Percentiles rank a stretch among this genome's conserved stretches.
Evolutionary conservation across 129 eudicot species (phyloP).

Genomic region (Erigeron canadensis): DNA sequence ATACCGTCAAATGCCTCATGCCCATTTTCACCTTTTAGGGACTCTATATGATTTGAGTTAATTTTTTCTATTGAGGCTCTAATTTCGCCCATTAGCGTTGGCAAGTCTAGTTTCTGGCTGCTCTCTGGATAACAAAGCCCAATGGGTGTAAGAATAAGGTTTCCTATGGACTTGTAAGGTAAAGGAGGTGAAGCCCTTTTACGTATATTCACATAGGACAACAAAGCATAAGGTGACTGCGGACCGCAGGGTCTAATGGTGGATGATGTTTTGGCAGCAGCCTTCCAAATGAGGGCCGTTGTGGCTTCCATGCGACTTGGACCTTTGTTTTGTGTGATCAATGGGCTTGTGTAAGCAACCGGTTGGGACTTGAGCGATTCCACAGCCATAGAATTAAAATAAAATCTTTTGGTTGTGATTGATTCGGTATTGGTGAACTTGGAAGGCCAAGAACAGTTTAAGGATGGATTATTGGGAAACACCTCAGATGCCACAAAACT

Average conservation of each 20-base stretch:
- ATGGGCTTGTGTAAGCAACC: not conserved
- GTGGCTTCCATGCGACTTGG: slow-evolving; percentile 6
- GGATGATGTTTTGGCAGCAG: not conserved
- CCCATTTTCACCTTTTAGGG: too few species aligned
- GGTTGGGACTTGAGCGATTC: not conserved
- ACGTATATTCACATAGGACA: not conserved
- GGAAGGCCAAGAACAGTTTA: not conserved
- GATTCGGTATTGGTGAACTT: not conserved
- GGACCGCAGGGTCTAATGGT: not conserved
- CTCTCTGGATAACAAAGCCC: not conserved
- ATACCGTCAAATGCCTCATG: too few species aligned
- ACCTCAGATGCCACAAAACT: not conserved
- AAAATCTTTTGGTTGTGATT: not conserved
- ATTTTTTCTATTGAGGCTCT: not conserved
- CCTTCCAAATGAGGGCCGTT: not conserved
- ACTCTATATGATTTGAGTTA: too few species aligned
- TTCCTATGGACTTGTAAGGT: not conserved
- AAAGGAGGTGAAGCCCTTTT: not conserved
- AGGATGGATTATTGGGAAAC: not conserved
- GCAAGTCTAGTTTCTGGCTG: not conserved
- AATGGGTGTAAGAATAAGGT: not conserved
- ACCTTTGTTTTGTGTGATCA: not conserved
- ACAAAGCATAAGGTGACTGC: not conserved
- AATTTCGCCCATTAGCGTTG: not conserved
- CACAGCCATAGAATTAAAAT: not conserved